Base-by-base conservation (phyloP, 225 moss, liverwort and hornwort genomes). In the Takakia lepidozioides region DNA sequence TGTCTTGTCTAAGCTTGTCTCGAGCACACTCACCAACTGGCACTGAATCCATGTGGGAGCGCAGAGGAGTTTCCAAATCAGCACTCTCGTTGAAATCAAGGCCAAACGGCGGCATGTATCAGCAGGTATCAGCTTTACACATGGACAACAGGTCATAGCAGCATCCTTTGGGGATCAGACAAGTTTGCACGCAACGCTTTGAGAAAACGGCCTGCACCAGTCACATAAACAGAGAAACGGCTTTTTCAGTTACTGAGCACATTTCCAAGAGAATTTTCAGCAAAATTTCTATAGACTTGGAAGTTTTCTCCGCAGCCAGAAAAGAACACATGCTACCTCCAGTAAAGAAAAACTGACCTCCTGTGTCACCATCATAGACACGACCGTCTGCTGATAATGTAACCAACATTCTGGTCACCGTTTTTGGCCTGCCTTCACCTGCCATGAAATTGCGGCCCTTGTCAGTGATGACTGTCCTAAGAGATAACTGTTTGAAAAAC, bases 351-450 rank as follows among this genome's bases (percentile, higher is more conserved):
- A 18, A 49, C 58, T 51, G 40, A 95, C 93, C 79, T 80, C 81
- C 93, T 49, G 82, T 69, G 45, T 95, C 84, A 26, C 74, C 84
- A 52, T 86, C 84, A 48, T 67, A 78, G 27, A 95, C 86, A 70
- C 87, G 81, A 48, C 80, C 69, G 70, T 95, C 90, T 22, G 84
- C 95, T 47, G 90, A 95, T 58, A 95, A 36, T 19, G 90, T 95
- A 61, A 95, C 65, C 56, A 74, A 32, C 89, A 95, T 90, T 62
- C 82, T 74, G 27, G 95, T 95, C 26, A 87, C 53, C n/a, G 78
- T 69, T 27, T 74, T 82, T 9, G 82, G 90, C 40, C 75, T 27
- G 22, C 62, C 69, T 57, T 44, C 61, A 43, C 61, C 85, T 85
- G 70, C 44, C 53, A 47, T 17, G 6, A 8, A 38, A 10, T 35